Evolutionary conservation across 1,139 yeast genomes (phyloP), one percentile per base, ranked within the genome.

Genomic region (Pichia sp.): DNA sequence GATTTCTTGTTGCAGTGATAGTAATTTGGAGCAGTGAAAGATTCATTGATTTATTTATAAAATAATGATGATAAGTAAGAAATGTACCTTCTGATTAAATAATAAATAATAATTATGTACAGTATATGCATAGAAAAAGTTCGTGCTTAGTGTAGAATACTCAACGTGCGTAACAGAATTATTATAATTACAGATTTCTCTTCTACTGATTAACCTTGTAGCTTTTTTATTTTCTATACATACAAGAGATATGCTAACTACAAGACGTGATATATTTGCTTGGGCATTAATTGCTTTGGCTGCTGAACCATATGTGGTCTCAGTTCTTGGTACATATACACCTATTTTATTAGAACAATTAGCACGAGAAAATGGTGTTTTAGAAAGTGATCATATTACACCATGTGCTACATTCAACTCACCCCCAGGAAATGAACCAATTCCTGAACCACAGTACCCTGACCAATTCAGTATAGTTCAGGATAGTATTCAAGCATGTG

Each of bases 301-400:
- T 0, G 77, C 85, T 34, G 89, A 83, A 59, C 89, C 90, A 0
- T 83, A 82, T 59, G 74, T 81, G 11, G 89, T 83, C 6, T 77
- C 84, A 36, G 87, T 82, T 2, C 81, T 83, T 8, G 81, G 88
- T 1, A 82, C 88, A 0, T 83, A 80, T 59, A 80, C 82, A 9
- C 89, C 89, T 0, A 64, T 83, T 23, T 62, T 82, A 9, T 65
- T 83, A 30, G 87, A 82, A 52, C 81, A 79, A 55, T 71, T 79
- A 54, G 89, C 88, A 0, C 69, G 87, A 27, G 76, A 74, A 40
- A 81, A 80, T 58, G 87, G 85, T 24, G 87, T 82, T 7, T 60
- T 71, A 52, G 66, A 74, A 13, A 67, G 69, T 42, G 85, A 82
- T 59, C 61, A 56, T 41, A 27, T 57, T 15, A 59, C 64, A 3